Evolutionary conservation across 78 protist species (phyloP), one percentile per base, ranked within the genome.

Genomic region (Planoprotostelium fungivorum): DNA sequence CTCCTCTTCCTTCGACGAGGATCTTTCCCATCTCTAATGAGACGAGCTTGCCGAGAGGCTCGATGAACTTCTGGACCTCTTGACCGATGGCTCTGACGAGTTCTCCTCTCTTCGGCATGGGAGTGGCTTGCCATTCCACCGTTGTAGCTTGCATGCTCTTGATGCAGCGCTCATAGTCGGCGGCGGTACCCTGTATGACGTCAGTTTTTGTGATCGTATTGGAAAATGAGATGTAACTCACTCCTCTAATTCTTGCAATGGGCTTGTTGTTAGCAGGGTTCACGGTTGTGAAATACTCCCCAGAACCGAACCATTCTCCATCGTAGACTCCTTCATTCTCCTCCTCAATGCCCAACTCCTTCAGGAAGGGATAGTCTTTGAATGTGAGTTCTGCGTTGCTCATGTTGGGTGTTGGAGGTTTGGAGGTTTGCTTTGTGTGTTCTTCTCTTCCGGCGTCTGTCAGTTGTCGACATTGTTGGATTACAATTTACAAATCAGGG

Each of bases 21-120:
- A 97, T 97, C 93, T 97, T 97, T 86, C 98, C 98, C 95, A 96
- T 93, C 91, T 97, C 98, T 29, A 97, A 91, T 63, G 98, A 90
- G 36, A 97, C 94, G n/a, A 97, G 90, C 39, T 86, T 34, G 83
- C 96, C 95, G 38, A 97, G 94, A 34, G 96, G 91, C 84, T 38
- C 90, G 38, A 87, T 16, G 84, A 95, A 88, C 31, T 89, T 84
- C 86, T 97, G 91, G 1, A 97, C 88, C 10, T 87, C 96, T 1
- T 91, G 88, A 36, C 97, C 98, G 63, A 97, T 91, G 35, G 88
- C 93, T 85, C 98, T 91, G 37, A 97, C 98, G 38, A 97, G 83
- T 87, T 97, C 98, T 38, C 98, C 98, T 63, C 98, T 94, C 88
- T 88, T 92, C 38, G 98, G 98, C 1, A 95, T 94, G 73, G 98